Base-by-base conservation (phyloP, 352 stramenopile species). In the Phytophthora rubi region DNA sequence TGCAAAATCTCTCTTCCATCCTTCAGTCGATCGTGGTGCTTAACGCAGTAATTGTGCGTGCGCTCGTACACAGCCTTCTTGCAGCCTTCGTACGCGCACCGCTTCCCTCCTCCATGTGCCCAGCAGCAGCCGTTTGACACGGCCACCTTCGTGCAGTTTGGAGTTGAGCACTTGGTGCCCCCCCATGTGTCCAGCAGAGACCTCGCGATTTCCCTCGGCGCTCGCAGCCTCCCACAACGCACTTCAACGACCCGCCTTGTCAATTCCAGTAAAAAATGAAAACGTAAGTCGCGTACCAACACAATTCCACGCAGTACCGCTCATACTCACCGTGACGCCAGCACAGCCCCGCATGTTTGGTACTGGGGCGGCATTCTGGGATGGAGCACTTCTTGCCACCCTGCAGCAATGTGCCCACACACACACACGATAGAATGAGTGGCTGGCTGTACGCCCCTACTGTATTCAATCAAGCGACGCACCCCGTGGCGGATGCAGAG, bases 401-500 rank as follows among this genome's bases (percentile, higher is more conserved):
- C 67, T 78, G 12, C 35, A 44, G 35, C 35, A n/a, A 32, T 35
- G 23, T 26, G 23, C 23, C 23, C 23, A 26, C 23, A 26, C 23
- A 26, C 23, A 26, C 23, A 26, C 23, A 26, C 23, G 23, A 26
- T 26, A 26, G 23, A 26, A 44, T 44, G 15, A 44, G 10, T 44
- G 15, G 13, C 9, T 30, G 26, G 26, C 26, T 44, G 35, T 16
- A 6, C 35, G 15, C 35, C 10, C 35, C 35, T 44, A 44, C 3
- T 6, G 10, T 44, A 44, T 44, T 3, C 3, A 44, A 44, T 12
- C 35, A 44, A 44, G 35, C 35, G 15, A 66, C 73, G 39, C 59
- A 85, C 77, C 53, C 77, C 77, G 44, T 84, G 77, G 33, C 74
- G 63, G 32, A 82, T 76, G 71, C 77, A 84, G 16, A 79, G 64